Evolutionary conservation across 345 rosid genomes (phyloP), one percentile per base, ranked within the genome.

Genomic region (Orychophragmus violaceus): DNA sequence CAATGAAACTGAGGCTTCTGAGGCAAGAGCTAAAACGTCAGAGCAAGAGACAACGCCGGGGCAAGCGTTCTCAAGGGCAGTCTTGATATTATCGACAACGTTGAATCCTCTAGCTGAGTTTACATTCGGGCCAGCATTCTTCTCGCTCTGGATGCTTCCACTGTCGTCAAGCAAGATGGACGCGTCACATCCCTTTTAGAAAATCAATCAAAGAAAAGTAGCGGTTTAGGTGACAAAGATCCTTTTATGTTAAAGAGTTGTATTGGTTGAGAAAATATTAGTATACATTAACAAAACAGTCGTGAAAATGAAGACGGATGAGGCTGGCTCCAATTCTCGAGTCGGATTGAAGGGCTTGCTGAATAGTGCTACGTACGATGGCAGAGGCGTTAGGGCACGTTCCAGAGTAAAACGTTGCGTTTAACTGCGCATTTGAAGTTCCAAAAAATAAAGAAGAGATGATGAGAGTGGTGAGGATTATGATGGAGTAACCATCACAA

Each of bases 241-340:
- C n/a, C 17, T 28, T 41, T 21, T 19, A 23, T n/a, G 37, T 22
- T 39, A 21, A 27, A 41, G 25, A 44, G 11, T 13, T 29, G 59
- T 9, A 29, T 29, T n/a, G n/a, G n/a, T n/a, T 54, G 59, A 54
- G 39, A 29, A 54, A 18, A 5, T 8, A 9, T 39, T 28, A 4
- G 1, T 13, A 12, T 81, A 87, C 95, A 56, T 90, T 17, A 25
- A 90, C 92, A 41, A 90, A 90, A 62, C 97, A 90, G 62, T 90
- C 97, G 28, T 90, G 95, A 76, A 90, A 87, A 66, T 87, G 95
- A 67, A 90, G 89, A 13, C 97, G 88, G 64, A 78, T 78, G 27
- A 90, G 88, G 70, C 90, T 90, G 37, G 95, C 97, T 7, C 77
- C 85, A 18, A 88, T 82, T 42, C 95, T 82, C 5, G 81, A 6